phyloP scores from a whole-genome alignment of 805 yeast species.

The Isabelozyma pseudorhagii region DNA sequence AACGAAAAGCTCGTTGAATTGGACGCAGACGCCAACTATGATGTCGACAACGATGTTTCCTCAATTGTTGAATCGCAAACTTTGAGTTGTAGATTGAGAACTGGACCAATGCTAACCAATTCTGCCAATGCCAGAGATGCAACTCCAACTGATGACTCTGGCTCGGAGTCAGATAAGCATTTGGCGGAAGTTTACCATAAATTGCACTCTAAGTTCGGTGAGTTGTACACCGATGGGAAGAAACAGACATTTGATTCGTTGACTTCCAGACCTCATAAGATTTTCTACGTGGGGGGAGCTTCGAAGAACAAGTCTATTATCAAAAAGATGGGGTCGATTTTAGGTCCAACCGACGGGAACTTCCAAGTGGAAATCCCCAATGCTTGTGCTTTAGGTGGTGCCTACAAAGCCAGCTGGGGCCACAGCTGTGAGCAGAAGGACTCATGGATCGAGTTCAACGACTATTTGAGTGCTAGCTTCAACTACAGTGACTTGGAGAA shows the following conservation, averaged over 20 bases:
- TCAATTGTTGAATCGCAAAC: conserved; percentile 87
- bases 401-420: conserved; percentile 81
- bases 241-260: conserved; percentile 42
- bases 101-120: conserved; percentile 69
- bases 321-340: conserved; percentile 61
- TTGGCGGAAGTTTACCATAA: conserved; percentile 21
- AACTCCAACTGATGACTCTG: conserved; percentile 10
- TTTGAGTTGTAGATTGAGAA: conserved; percentile 74
- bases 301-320: conserved; percentile 70
- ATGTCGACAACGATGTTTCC: conserved; percentile 60
- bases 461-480: conserved; percentile 35
- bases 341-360: conserved; percentile 66
- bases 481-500: conserved; percentile 48
- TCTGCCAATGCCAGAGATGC: conserved; percentile 4
- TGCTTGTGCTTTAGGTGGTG: conserved; percentile 93
- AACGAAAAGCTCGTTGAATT: conserved; percentile 20
- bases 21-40: conserved; percentile 28
- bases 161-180: conserved; percentile 1
- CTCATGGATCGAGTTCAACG: conserved; percentile 43
- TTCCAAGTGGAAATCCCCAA: conserved; percentile 74
- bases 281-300: conserved; percentile 87
- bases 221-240: conserved; percentile 48
- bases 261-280: conserved; percentile 58
- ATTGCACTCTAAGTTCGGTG: conserved; percentile 34
- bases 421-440: conserved; percentile 27